phyloP scores from a whole-genome alignment of 2,329 filamentous ascomycete genomes.

The Colletotrichum camelliae region DNA sequence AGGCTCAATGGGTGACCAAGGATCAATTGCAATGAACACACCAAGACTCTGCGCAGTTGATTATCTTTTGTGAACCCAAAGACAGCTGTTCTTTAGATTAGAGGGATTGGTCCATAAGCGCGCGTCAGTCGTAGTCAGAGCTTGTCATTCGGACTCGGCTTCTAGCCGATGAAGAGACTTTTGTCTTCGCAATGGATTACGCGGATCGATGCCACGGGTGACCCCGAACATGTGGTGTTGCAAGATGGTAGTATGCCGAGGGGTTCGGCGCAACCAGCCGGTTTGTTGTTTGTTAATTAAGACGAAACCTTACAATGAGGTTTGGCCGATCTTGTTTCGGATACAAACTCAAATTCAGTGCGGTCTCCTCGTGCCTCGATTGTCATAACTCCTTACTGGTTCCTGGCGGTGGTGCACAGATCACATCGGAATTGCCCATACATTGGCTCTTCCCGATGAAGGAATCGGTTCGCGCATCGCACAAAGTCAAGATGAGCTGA shows the following conservation, averaged over 20 bases:
- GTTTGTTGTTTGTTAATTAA: not conserved
- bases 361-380: not conserved
- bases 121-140: not conserved
- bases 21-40: not conserved
- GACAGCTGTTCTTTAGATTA: not conserved
- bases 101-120: not conserved
- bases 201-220: not conserved
- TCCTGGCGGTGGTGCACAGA: not conserved
- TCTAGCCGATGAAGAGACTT: not conserved
- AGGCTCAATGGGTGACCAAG: not conserved
- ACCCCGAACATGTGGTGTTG: not conserved
- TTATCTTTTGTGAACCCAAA: too few relatives aligned
- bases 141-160: not conserved
- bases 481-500: not conserved
- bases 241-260: not conserved
- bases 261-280: not conserved
- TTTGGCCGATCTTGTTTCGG: not conserved
- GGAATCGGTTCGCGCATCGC: not conserved
- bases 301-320: not conserved
- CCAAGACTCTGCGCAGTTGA: not conserved
- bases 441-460: not conserved
- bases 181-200: slow-evolving; percentile 1
- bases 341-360: not conserved
- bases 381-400: not conserved
- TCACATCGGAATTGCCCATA: not conserved